These are phyloP conservation scores for Hypoxylon sp. DNA, from an alignment of 2,329 filamentous ascomycete genomes.

Conservation along the genomic window DNA sequence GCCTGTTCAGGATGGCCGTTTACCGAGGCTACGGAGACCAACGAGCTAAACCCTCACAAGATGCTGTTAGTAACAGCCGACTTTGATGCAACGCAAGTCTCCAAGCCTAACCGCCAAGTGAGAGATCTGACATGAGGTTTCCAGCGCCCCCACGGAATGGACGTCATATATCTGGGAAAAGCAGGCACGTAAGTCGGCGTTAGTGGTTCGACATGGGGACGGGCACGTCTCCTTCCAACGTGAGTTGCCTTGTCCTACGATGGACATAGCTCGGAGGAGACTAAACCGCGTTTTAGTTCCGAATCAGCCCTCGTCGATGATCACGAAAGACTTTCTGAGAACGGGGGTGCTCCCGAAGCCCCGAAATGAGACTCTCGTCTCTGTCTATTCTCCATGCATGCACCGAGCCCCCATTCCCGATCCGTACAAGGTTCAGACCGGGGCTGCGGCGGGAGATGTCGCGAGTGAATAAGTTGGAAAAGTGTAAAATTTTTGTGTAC, in stretches of 20 bases:
- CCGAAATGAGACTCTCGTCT: background rate
- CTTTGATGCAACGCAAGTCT: background rate
- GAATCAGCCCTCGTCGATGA: background rate
- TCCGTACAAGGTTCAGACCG: background rate
- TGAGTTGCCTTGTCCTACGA: background rate
- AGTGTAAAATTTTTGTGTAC: no score
- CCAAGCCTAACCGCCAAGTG: background rate
- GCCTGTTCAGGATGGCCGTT: background rate
- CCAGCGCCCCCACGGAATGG: background rate
- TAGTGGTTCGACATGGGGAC: background rate
- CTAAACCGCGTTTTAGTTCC: background rate
- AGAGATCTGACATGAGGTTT: background rate
- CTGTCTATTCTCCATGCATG: background rate
- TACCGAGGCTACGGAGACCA: background rate
- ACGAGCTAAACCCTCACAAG: background rate
- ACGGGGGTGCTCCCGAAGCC: background rate
- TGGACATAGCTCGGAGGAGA: background rate
- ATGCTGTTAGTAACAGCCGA: constrained; percentile 2
- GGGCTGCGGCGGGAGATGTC: background rate
- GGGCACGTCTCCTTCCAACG: constrained; percentile 1
- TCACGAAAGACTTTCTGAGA: background rate
- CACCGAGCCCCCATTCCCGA: background rate
- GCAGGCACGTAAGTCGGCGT: background rate
- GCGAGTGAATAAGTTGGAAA: background rate
- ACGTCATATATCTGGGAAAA: background rate